Percentiles rank a stretch among this genome's conserved stretches.
Evolutionary conservation across 352 stramenopile species (phyloP).

Genomic region (Globisporangium barbulae): DNA sequence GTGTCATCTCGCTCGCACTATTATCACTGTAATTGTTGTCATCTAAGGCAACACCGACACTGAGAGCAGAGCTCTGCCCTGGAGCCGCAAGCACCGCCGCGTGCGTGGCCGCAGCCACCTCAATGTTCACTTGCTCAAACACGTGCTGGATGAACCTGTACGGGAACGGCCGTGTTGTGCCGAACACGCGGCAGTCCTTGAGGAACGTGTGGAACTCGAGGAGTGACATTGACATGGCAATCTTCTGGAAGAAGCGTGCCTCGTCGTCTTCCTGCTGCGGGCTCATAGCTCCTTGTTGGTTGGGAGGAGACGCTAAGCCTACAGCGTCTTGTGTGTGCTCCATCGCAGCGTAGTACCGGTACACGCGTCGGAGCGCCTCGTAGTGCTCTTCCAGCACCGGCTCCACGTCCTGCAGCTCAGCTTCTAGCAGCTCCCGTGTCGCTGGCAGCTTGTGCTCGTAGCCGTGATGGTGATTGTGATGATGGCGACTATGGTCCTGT

Average conservation of each 20-base stretch:
- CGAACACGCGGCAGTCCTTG: constrained; percentile 68
- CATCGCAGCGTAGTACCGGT: constrained; percentile 54
- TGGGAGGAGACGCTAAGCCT: constrained; percentile 1
- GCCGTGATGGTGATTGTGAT: background rate
- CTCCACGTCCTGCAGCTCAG: constrained; percentile 37
- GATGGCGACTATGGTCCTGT: background rate
- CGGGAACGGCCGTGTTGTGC: constrained; percentile 41
- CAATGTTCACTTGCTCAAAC: constrained; percentile 50
- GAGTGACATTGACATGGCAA: constrained; percentile 61
- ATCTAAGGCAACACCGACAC: background rate
- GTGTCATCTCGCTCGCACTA: constrained; percentile 50
- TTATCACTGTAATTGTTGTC: constrained; percentile 2
- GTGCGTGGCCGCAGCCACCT: constrained; percentile 30
- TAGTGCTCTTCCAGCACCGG: constrained; percentile 40
- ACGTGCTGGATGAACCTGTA: constrained; percentile 55
- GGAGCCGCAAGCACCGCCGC: constrained; percentile 17
- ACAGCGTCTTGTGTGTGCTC: constrained; percentile 20
- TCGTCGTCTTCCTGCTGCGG: constrained; percentile 24
- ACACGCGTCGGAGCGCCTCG: constrained; percentile 41
- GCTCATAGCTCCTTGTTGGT: constrained; percentile 2
- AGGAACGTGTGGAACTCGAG: constrained; percentile 62
- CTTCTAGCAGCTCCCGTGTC: constrained; percentile 20
- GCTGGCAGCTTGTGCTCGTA: constrained; percentile 13
- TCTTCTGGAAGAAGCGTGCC: constrained; percentile 63
- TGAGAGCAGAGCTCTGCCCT: background rate